Evolutionary conservation across 2,329 filamentous ascomycete genomes (phyloP).

Genomic region (Claviceps sp.): DNA sequence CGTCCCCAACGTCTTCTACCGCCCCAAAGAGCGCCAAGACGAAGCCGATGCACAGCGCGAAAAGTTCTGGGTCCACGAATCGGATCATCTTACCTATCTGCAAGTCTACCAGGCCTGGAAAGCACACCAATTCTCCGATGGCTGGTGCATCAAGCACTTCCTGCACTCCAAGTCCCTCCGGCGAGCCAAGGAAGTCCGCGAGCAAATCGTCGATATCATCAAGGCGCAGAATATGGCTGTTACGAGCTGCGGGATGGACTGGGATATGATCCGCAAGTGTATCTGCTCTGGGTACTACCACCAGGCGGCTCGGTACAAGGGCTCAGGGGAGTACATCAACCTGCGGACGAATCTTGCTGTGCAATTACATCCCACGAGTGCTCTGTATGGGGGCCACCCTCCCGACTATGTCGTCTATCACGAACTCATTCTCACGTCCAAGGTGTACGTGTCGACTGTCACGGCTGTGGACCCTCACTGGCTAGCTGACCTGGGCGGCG

Average conservation of each 20-base stretch:
- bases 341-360: slow-evolving; percentile 87
- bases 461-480: slow-evolving; percentile 93
- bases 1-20: slow-evolving; percentile 91
- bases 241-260: slow-evolving; percentile 84
- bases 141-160: slow-evolving; percentile 89
- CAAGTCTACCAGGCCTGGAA: slow-evolving; percentile 96
- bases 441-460: slow-evolving; percentile 96
- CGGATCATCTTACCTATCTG: slow-evolving; percentile 87
- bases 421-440: slow-evolving; percentile 89
- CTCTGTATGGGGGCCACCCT: slow-evolving; percentile 86
- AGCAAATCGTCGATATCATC: slow-evolving; percentile 91
- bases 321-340: slow-evolving; percentile 95
- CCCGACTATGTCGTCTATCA: slow-evolving; percentile 98
- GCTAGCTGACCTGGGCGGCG: slow-evolving; percentile 89
- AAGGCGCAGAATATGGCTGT: slow-evolving; percentile 82
- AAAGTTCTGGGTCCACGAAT: slow-evolving; percentile 97
- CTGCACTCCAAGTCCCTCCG: slow-evolving; percentile 88
- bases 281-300: slow-evolving; percentile 98
- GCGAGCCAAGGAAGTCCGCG: slow-evolving; percentile 82
- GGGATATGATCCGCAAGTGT: slow-evolving; percentile 89
- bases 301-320: slow-evolving; percentile 90
- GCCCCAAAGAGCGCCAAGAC: slow-evolving; percentile 90
- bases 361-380: slow-evolving; percentile 85
- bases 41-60: slow-evolving; percentile 91
- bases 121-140: slow-evolving; percentile 75